Base-by-base conservation (phyloP, 2,329 filamentous ascomycete genomes). In the Bisporella sp. region DNA sequence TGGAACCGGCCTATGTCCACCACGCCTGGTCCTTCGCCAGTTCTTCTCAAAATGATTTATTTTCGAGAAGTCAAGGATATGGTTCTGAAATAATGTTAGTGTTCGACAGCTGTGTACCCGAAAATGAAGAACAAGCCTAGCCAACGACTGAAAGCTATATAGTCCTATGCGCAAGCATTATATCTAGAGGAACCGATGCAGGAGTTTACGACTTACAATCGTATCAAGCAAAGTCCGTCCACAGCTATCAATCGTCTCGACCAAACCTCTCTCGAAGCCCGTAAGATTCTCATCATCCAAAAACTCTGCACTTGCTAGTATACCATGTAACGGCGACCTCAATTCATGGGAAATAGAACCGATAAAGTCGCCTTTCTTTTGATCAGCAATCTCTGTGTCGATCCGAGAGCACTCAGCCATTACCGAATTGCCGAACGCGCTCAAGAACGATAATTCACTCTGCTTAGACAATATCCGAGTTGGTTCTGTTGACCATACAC, bases 331-430 rank as follows among this genome's bases (percentile, higher is more conserved):
- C 0, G 78, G 78, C 4, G 73, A 78, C 32, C 78, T 68, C 11
- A 81, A 60, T 49, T 81, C 78, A 59, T 82, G 78, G 13, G 76
- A 79, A 54, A 82, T 79, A 31, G 73, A 78, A 1, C 76, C 77
- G 41, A 82, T 78, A 52, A 81, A 81, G 7, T 78, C 77, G 1
- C 73, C 73, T 56, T 81, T 82, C 41, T 77, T 76, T 21, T 71
- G 69, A 49, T 76, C 72, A 3, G 71, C 73, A 31, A 73, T 72
- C 35, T 74, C 64, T 0, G 75, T 76, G 51, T 80, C 75, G 44
- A 79, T 68, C n/a, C 76, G 68, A 0, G 73, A 73, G 5, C 79
- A 67, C 50, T 82, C 75, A 9, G 72, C 73, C 71, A 81, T 81
- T 46, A 74, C 76, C 13, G 71, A 73, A 50, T 73, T 73, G 6